These are phyloP conservation scores for Nelumbo lutea DNA, from an alignment of 164 flowering plant species.

Conservation along the genomic window DNA sequence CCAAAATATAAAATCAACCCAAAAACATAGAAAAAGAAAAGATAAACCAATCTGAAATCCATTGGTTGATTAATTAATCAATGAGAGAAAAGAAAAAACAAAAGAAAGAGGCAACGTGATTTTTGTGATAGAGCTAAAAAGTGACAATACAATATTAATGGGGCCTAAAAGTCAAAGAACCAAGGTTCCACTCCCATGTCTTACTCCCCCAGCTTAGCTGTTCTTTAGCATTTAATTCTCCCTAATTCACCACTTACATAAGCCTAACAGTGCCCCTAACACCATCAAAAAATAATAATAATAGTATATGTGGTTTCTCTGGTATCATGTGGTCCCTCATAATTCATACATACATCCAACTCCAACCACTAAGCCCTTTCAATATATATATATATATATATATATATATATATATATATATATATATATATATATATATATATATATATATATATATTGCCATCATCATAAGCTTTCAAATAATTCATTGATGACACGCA, in stretches of 20 bases:
- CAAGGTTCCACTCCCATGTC: slow-evolving; percentile 36
- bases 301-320: slow-evolving; percentile 3
- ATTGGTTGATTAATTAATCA: not conserved
- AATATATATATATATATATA: too few species aligned
- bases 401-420: too few species aligned
- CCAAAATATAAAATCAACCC: slow-evolving; percentile 1
- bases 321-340: slow-evolving; percentile 23
- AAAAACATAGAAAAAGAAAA: not conserved
- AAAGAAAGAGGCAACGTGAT: not conserved
- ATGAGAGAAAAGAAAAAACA: too few species aligned
- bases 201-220: slow-evolving; percentile 15
- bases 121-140: slow-evolving; percentile 9
- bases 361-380: slow-evolving; percentile 25
- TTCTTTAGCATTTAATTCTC: slow-evolving; percentile 10
- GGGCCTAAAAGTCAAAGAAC: slow-evolving; percentile 33
- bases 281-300: too few species aligned
- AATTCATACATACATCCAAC: slow-evolving; percentile 21
- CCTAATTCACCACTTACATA: not conserved
- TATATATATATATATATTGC: too few species aligned
- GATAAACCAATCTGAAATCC: not conserved
- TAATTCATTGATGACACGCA: too few species aligned
- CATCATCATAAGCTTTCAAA: too few species aligned
- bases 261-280: not conserved
- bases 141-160: slow-evolving; percentile 9
- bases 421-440: too few species aligned